phyloP scores from a whole-genome alignment of 805 yeast genomes.

The Barnettozyma populi region DNA sequence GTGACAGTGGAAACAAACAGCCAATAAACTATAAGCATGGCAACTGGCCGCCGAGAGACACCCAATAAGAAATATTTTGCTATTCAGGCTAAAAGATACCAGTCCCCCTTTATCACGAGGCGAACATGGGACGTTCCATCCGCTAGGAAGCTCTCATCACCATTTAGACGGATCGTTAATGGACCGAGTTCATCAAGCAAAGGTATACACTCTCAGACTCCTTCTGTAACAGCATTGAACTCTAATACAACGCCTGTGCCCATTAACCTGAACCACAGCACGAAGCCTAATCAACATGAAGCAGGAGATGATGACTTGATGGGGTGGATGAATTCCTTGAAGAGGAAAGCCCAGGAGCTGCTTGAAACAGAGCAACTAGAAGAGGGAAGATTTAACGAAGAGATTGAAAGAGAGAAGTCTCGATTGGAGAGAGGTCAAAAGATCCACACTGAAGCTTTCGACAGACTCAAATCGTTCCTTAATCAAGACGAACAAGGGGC shows the following conservation, averaged over 20 bases:
- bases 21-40: slow-evolving; percentile 1
- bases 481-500: slow-evolving; percentile 21
- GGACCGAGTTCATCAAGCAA: slow-evolving; percentile 8
- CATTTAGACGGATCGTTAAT: slow-evolving; percentile 21
- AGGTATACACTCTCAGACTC: background rate
- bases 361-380: slow-evolving; percentile 29
- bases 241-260: background rate
- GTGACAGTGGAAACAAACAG: background rate
- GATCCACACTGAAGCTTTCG: slow-evolving; percentile 20
- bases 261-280: background rate
- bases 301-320: slow-evolving; percentile 19
- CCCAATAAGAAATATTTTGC: slow-evolving; percentile 7
- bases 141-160: slow-evolving; percentile 15
- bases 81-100: slow-evolving; percentile 6
- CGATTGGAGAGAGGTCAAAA: slow-evolving; percentile 20
- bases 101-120: slow-evolving; percentile 17
- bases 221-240: background rate
- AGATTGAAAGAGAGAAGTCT: slow-evolving; percentile 28
- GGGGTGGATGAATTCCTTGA: slow-evolving; percentile 32
- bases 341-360: slow-evolving; percentile 28
- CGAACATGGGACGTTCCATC: slow-evolving; percentile 22
- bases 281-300: background rate
- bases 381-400: slow-evolving; percentile 32
- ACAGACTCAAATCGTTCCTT: slow-evolving; percentile 16
- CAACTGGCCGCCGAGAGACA: background rate